A percentile compares a stretch with the other conserved stretches of the same genome.
These are phyloP conservation scores for Immersiporthe knoxdaviesiana DNA, from an alignment of 2,329 filamentous ascomycete species.

Conservation along the genomic window DNA sequence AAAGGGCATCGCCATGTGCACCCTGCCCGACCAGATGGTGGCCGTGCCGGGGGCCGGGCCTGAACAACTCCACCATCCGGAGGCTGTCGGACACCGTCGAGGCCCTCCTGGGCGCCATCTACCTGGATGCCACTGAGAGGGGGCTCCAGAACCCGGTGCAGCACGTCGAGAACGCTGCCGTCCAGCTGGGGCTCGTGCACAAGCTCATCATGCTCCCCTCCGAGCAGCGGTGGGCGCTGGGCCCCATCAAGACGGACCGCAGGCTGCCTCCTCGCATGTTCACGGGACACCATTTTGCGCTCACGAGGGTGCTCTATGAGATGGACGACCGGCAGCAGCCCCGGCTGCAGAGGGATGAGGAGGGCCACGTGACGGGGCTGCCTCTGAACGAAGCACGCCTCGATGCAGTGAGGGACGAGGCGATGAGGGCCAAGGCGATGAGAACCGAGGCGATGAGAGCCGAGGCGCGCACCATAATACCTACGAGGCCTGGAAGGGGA, in stretches of 20 bases:
- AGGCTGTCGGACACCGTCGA: slow-evolving; percentile 21
- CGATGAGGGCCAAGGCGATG: too few species aligned
- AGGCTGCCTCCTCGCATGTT: slow-evolving; percentile 14
- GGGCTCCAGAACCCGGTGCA: background rate
- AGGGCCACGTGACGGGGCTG: background rate
- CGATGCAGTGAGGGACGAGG: background rate
- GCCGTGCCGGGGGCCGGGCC: background rate
- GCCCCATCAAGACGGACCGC: background rate
- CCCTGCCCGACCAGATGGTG: slow-evolving; percentile 11
- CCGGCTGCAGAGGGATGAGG: background rate
- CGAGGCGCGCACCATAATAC: background rate
- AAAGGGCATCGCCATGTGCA: slow-evolving; percentile 10
- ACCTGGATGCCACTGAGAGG: slow-evolving; percentile 13
- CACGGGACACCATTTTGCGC: slow-evolving; percentile 18
- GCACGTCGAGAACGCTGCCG: background rate
- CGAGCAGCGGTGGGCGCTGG: slow-evolving; percentile 8
- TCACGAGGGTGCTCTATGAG: slow-evolving; percentile 4
- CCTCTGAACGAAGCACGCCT: background rate
- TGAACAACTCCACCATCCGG: background rate
- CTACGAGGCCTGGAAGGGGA: background rate
- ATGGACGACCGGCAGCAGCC: background rate
- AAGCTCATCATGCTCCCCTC: background rate
- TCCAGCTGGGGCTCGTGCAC: slow-evolving; percentile 15
- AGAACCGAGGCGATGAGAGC: too few species aligned
- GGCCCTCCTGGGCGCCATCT: slow-evolving; percentile 22